Conservation (phyloP, 768 basidiomycete species). For the Neoboletus brunneissimus region DNA sequence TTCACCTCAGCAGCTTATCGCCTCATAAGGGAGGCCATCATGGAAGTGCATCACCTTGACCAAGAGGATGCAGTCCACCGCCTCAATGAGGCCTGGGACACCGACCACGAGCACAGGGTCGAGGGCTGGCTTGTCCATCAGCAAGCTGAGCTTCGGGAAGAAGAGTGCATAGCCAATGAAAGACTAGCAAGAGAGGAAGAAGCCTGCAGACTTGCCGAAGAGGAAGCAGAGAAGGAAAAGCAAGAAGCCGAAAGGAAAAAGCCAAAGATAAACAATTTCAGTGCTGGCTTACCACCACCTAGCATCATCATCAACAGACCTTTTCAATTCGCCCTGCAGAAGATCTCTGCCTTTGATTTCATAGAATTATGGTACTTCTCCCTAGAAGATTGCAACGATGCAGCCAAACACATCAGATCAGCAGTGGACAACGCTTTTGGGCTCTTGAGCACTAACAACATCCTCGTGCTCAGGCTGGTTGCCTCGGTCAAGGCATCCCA, state of each 20-base stretch:
- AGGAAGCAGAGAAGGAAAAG: no score
- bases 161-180: no score
- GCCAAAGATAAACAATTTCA: neutral
- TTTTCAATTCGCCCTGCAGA: neutral
- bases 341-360: neutral
- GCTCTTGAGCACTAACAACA: neutral
- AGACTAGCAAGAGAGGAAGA: fast-evolving
- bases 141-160: no score
- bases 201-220: neutral
- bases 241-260: neutral
- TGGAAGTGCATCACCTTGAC: no score
- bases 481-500: neutral
- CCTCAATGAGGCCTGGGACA: no score
- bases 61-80: no score
- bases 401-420: neutral
- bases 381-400: neutral
- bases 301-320: neutral
- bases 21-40: neutral
- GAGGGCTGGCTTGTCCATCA: no score
- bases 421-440: neutral
- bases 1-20: neutral
- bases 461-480: neutral
- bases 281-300: fast-evolving
- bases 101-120: no score
- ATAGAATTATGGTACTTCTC: no score